Evolutionary conservation across 768 basidiomycete genomes (phyloP).

Genomic region (Auricularia cornea): DNA sequence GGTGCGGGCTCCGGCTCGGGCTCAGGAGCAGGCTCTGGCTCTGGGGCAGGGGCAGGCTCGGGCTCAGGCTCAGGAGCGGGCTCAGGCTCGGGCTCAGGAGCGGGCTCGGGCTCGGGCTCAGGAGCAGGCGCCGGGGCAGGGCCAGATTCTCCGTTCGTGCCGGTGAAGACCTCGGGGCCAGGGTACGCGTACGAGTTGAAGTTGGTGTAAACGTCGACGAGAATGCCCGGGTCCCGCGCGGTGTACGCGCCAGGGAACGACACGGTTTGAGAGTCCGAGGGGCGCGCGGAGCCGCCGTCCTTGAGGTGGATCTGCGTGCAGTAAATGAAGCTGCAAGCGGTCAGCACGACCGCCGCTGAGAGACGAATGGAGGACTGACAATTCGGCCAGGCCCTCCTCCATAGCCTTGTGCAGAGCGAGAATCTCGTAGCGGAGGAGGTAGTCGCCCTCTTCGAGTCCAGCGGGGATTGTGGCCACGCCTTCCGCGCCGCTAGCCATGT

Average conservation of each 20-base stretch:
- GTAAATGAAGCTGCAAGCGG: constrained; percentile 30
- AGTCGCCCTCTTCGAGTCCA: neutral
- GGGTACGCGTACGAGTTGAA: constrained; percentile 27
- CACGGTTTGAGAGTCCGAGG: constrained; percentile 27
- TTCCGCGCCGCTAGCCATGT: neutral
- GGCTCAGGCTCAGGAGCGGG: no score
- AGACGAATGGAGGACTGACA: neutral
- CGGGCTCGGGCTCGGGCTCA: no score
- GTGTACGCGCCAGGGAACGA: constrained; percentile 42
- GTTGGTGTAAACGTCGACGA: constrained; percentile 36
- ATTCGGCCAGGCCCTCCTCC: neutral
- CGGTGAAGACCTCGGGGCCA: neutral
- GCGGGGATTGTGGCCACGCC: neutral
- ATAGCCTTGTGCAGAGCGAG: neutral
- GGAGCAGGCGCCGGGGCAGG: no score
- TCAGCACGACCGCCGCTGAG: neutral
- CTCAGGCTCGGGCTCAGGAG: no score
- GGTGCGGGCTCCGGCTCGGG: no score
- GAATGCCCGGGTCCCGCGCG: constrained; percentile 36
- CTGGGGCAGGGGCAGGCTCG: no score
- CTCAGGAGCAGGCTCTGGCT: no score
- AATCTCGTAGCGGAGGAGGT: neutral
- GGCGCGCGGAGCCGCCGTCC: constrained; percentile 34
- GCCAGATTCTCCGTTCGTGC: neutral
- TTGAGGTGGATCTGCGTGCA: constrained; percentile 42